Base-by-base conservation (phyloP, 192 early-diverging fungal genomes). In the Mortierella alpina region DNA sequence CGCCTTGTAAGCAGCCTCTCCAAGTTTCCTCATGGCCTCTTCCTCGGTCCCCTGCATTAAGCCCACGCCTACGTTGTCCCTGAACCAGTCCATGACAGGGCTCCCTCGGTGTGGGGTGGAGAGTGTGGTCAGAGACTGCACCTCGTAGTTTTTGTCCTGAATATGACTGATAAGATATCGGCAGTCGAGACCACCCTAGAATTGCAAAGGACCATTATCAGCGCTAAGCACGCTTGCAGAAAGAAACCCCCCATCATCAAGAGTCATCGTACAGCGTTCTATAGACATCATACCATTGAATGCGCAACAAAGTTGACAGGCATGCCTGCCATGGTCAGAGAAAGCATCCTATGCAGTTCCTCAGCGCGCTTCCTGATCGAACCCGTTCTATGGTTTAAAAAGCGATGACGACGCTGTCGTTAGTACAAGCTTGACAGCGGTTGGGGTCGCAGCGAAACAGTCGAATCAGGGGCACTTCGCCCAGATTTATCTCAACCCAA, bases 51-150 rank as follows among this genome's bases (percentile, higher is more conserved):
- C 57, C 17, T 84, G 75, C 12, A 87, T 68, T 62, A 91, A 83
- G 4, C 95, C 96, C 0, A 99, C 88, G 13, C 95, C 93, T 60
- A 97, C 83, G 54, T 92, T 88, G 76, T 97, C 94, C 15, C 93
- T 89, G 61, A 92, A 95, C 92, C 93, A 97, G 86, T 97, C 95
- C 96, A 97, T 99, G 80, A 99, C 92, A 12, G 93, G 89, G 50
- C 89, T 91, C 20, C 97, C 97, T 49, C 94, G 92, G 77, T 99
- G 97, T 47, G 97, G 97, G 7, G 97, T 99, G 11, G 94, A 94
- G 52, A 99, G 87, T 1, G 96, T 99, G 1, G 97, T 96, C 47
- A 99, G 82, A 7, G 96, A 94, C 17, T 86, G 87, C 7, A 96
- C 90, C 15, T 82, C 60, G 70, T 93, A 96, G n/a, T 86, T 73